Base-by-base conservation (phyloP, 164 flowering plant genomes). In the Vitis amurensis region DNA sequence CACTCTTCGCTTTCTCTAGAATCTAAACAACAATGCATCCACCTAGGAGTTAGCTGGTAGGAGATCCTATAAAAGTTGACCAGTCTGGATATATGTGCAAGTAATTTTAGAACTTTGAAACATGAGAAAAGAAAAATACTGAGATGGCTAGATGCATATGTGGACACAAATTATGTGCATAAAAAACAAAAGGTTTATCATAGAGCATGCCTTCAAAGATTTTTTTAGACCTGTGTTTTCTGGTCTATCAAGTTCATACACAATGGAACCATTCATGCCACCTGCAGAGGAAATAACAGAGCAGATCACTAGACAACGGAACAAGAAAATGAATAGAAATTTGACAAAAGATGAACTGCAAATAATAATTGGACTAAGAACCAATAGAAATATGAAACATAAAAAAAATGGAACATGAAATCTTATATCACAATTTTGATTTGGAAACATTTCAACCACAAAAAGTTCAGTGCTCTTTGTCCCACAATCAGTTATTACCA, bases 201-300 rank as follows among this genome's bases (percentile, higher is more conserved):
- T 37, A 77, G 74, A 57, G 56, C 81, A 66, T 82, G 72, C 98
- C 97, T 94, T 92, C 64, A 91, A 2, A 50, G 98, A 76, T 68
- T 87, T 92, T 50, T 80, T 85, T 4, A 94, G 91, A 67, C 98
- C 97, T 16, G 77, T 72, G 78, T 92, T 94, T 80, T 94, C 97
- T 51, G 91, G 93, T 74, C 98, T 85, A 15, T 89, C 94, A 73
- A 94, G 97, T 81, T 94, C 98, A 73, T 80, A 83, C 60, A 87
- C 69, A 51, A 94, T 85, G 72, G 98, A 92, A 50, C 98, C 98
- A 81, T 94, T 94, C 95, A 94, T 94, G 12, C 98, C 98, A 69
- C 97, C 98, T 94, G 86, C 81, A 76, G 61, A 31, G 50, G 71
- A 16, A 48, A 27, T 11, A 66, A 60, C 19, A 31, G n/a, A n/a